phyloP scores from a whole-genome alignment of 2,329 filamentous ascomycete genomes.

The Beauveria scarabaeidicola region DNA sequence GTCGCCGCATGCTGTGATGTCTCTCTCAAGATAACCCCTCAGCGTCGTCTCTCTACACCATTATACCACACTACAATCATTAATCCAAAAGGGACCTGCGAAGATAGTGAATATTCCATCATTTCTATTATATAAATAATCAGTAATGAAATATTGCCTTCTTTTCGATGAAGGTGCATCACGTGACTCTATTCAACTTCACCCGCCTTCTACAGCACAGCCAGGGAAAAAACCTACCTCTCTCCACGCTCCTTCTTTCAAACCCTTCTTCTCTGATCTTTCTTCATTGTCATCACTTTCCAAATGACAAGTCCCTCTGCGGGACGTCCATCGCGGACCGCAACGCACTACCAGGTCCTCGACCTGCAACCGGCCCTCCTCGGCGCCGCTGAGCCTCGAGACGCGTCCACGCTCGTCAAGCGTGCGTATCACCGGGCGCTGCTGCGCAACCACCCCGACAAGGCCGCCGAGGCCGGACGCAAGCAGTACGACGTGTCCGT shows the following conservation, averaged over 20 bases:
- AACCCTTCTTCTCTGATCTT: neutral
- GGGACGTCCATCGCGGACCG: slow-evolving; percentile 16
- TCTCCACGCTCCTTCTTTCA: neutral
- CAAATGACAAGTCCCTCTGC: slow-evolving; percentile 6
- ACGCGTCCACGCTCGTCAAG: slow-evolving; percentile 44
- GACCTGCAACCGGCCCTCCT: slow-evolving; percentile 42
- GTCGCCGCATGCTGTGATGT: neutral
- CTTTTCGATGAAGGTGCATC: neutral
- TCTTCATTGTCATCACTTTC: neutral
- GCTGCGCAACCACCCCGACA: slow-evolving; percentile 59
- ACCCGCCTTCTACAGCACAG: neutral
- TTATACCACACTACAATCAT: neutral
- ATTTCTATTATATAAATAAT: neutral
- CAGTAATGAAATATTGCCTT: neutral
- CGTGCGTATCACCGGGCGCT: slow-evolving; percentile 57
- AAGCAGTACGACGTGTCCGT: neutral
- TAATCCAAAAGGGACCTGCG: neutral
- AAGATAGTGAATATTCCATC: neutral
- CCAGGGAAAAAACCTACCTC: neutral
- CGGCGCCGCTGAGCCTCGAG: slow-evolving; percentile 27
- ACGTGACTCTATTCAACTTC: slow-evolving; percentile 3
- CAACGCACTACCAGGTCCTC: slow-evolving; percentile 54
- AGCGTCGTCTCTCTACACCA: neutral
- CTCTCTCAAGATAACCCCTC: neutral
- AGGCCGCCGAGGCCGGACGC: slow-evolving; percentile 22